phyloP scores from a whole-genome alignment of 495 filamentous ascomycete genomes.

The Rhypophila decipiens region DNA sequence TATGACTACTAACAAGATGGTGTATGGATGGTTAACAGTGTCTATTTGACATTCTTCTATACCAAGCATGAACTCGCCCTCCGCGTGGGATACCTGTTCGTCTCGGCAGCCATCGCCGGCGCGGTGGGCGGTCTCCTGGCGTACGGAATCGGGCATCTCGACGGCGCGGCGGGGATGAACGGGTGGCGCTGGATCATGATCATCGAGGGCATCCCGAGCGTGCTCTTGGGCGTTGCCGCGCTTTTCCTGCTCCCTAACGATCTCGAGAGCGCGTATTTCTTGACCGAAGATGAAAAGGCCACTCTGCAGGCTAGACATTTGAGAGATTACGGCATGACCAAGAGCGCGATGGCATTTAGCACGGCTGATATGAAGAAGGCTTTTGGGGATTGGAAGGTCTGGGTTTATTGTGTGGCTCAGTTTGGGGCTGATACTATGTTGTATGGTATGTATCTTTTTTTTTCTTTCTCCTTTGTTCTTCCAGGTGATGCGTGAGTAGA shows the following conservation, averaged over 20 bases:
- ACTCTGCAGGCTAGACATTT: conserved; percentile 38
- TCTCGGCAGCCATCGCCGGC: conserved; percentile 67
- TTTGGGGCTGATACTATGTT: conserved; percentile 69
- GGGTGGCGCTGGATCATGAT: conserved; percentile 66
- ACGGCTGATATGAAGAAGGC: conserved; percentile 42
- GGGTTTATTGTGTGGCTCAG: conserved; percentile 57
- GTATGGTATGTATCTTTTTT: conserved; percentile 51
- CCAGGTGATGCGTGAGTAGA: not conserved
- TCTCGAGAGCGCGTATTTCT: conserved; percentile 55
- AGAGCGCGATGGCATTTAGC: conserved; percentile 52
- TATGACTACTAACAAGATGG: not conserved
- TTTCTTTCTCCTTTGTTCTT: not conserved
- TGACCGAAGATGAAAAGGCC: conserved; percentile 53
- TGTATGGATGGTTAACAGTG: not conserved
- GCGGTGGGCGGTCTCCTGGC: conserved; percentile 71
- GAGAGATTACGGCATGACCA: conserved; percentile 53
- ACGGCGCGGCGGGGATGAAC: conserved; percentile 53
- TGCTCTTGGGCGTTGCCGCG: conserved; percentile 53
- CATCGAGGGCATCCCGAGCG: conserved; percentile 65
- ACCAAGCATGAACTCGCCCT: conserved; percentile 66
- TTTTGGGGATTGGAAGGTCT: conserved; percentile 58
- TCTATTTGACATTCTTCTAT: conserved; percentile 69
- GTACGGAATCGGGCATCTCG: conserved; percentile 67
- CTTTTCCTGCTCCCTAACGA: conserved; percentile 63
- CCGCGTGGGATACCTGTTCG: conserved; percentile 70